Percentiles rank a stretch among this genome's conserved stretches.
These are phyloP conservation scores for Candolleomyces eurysporus DNA, from an alignment of 768 basidiomycete species.

Conservation along the genomic window DNA sequence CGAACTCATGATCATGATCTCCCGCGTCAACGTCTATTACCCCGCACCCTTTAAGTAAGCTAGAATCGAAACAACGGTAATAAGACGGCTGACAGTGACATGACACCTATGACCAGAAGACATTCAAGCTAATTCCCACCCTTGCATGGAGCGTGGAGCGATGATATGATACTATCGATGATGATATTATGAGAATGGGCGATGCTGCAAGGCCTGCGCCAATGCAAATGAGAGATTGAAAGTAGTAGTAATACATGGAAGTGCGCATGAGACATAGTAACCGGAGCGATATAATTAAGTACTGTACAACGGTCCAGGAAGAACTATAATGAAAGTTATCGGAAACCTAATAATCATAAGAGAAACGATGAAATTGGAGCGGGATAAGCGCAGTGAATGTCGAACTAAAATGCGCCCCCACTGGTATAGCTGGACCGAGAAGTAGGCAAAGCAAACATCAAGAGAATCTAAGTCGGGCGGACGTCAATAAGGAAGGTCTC, in stretches of 20 bases:
- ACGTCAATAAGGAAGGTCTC: slow-evolving; percentile 4
- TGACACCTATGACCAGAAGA: background rate
- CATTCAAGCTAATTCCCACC: background rate
- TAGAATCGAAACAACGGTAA: background rate
- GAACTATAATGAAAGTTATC: slow-evolving; percentile 4
- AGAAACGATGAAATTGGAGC: slow-evolving; percentile 6
- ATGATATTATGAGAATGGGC: background rate
- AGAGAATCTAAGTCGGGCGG: slow-evolving; percentile 2
- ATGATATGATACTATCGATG: slow-evolving; percentile 1
- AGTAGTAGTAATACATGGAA: slow-evolving; percentile 7
- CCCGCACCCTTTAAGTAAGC: slow-evolving; percentile 4
- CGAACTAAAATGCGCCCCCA: background rate
- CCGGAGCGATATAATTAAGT: slow-evolving; percentile 11
- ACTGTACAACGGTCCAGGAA: slow-evolving; percentile 25
- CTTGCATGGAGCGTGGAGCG: background rate
- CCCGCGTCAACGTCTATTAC: slow-evolving; percentile 7
- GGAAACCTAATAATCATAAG: slow-evolving; percentile 23
- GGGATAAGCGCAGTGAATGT: background rate
- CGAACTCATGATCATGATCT: slow-evolving; percentile 4
- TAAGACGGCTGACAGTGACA: background rate
- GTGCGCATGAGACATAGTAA: slow-evolving; percentile 6
- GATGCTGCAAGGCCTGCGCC: too few relatives aligned
- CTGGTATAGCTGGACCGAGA: background rate
- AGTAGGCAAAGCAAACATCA: background rate
- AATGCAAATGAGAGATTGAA: background rate